A percentile compares a stretch with the other conserved stretches of the same genome.
Conservation (phyloP, 2,329 filamentous ascomycete species). For the Hymenoscyphus repandus region DNA sequence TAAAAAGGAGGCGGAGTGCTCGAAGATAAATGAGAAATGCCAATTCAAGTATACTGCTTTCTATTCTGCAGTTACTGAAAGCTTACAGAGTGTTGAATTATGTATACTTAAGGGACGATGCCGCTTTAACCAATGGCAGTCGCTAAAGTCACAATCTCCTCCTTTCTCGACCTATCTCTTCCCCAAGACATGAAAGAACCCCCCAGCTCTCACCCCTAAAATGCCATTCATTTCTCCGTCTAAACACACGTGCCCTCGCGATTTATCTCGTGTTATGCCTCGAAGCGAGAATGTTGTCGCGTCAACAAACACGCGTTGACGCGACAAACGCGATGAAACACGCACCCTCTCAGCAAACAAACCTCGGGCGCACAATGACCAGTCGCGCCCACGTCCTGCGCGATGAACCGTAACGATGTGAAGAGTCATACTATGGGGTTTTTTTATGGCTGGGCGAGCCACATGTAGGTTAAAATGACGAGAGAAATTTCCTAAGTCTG, state of each 20-base stretch:
- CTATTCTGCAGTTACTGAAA: no score
- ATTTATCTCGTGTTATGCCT: neutral
- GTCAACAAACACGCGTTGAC: neutral
- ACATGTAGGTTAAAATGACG: neutral
- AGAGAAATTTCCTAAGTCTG: neutral
- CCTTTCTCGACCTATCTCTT: no score
- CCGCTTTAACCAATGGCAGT: no score
- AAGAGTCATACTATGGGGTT: conserved; percentile 4
- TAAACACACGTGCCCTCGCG: neutral
- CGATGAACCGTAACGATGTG: neutral
- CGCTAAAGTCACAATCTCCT: no score
- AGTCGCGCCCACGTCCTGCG: neutral
- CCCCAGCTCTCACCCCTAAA: no score
- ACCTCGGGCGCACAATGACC: neutral
- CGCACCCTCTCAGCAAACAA: conserved; percentile 1
- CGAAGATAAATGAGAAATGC: no score
- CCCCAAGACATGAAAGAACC: no score
- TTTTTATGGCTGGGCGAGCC: neutral
- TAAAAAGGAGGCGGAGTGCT: no score
- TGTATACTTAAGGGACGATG: no score
- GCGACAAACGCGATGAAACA: conserved; percentile 3
- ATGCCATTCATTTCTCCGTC: no score
- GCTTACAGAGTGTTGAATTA: no score
- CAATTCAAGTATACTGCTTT: no score
- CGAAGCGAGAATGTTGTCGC: neutral